Conservation (phyloP, 2,329 filamentous ascomycete genomes). For the Zasmidium citrigriseum region DNA sequence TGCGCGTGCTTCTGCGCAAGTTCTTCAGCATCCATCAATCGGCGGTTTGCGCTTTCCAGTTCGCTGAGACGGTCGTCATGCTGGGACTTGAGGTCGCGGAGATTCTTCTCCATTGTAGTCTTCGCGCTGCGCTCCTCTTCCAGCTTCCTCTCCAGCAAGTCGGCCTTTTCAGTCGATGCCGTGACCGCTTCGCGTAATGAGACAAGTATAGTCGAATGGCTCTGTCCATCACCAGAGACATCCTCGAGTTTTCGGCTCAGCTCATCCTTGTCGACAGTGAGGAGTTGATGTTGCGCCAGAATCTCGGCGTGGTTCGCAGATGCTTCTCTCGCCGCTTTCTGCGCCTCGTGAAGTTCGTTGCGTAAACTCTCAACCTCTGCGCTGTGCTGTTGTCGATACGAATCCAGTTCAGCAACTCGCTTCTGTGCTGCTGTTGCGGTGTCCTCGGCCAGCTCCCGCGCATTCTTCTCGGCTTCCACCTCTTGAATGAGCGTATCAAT, state of each 20-base stretch:
- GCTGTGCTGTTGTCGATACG: constrained; percentile 78
- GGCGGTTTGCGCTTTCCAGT: constrained; percentile 70
- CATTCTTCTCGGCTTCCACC: constrained; percentile 76
- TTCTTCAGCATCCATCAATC: constrained; percentile 82
- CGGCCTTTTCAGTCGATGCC: constrained; percentile 75
- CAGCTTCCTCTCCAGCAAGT: constrained; percentile 75
- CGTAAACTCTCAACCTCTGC: constrained; percentile 84
- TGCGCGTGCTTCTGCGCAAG: constrained; percentile 82
- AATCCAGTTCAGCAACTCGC: constrained; percentile 80
- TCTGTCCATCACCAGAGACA: constrained; percentile 65
- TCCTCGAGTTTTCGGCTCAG: constrained; percentile 69
- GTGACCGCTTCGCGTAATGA: constrained; percentile 76
- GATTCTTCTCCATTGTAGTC: constrained; percentile 73
- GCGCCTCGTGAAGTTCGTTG: constrained; percentile 77
- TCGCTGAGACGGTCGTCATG: constrained; percentile 80
- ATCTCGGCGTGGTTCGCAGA: constrained; percentile 77
- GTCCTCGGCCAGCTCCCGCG: constrained; percentile 84
- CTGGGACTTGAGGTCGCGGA: constrained; percentile 75
- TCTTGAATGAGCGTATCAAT: constrained; percentile 70
- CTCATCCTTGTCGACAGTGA: constrained; percentile 85
- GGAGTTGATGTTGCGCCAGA: constrained; percentile 68
- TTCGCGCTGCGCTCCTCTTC: constrained; percentile 78
- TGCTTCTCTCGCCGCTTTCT: constrained; percentile 78
- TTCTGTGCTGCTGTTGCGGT: constrained; percentile 79
- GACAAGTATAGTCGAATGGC: constrained; percentile 69